phyloP scores from a whole-genome alignment of 306 rosid species.

The Castanea crenata region DNA sequence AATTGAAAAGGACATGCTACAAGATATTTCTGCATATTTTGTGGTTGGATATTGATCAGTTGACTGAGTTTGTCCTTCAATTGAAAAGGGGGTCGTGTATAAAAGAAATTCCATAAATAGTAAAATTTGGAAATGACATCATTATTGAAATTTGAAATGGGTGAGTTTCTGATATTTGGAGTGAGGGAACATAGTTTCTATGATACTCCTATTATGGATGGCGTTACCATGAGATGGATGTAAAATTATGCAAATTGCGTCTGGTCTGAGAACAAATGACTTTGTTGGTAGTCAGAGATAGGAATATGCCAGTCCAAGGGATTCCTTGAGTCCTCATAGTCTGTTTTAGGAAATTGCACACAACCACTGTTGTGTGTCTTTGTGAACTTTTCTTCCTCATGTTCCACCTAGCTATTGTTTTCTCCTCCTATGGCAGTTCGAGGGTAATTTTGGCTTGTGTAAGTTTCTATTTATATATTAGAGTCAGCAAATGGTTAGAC shows the following conservation, averaged over 20 bases:
- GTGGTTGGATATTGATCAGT: not conserved
- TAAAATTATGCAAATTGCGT: not conserved
- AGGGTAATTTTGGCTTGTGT: no score
- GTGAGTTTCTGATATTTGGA: not conserved
- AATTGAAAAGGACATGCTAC: not conserved
- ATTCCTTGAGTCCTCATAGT: not conserved
- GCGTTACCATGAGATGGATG: not conserved
- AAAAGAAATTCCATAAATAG: not conserved
- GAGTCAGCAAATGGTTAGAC: no score
- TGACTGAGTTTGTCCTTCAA: not conserved
- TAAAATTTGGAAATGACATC: not conserved
- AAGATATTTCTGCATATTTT: not conserved
- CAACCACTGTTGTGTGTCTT: not conserved
- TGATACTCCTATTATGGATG: not conserved
- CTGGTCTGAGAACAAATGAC: not conserved
- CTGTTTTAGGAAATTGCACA: not conserved
- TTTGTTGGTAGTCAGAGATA: not conserved
- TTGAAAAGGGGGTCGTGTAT: not conserved
- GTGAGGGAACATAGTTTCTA: not conserved
- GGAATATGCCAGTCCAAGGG: not conserved
- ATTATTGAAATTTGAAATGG: not conserved
- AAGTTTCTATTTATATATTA: no score
- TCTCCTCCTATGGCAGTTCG: no score
- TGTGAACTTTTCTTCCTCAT: not conserved
- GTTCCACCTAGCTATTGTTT: no score